Conservation (phyloP, 2,329 filamentous ascomycete genomes). For the Teratosphaeriaceae sp. region DNA sequence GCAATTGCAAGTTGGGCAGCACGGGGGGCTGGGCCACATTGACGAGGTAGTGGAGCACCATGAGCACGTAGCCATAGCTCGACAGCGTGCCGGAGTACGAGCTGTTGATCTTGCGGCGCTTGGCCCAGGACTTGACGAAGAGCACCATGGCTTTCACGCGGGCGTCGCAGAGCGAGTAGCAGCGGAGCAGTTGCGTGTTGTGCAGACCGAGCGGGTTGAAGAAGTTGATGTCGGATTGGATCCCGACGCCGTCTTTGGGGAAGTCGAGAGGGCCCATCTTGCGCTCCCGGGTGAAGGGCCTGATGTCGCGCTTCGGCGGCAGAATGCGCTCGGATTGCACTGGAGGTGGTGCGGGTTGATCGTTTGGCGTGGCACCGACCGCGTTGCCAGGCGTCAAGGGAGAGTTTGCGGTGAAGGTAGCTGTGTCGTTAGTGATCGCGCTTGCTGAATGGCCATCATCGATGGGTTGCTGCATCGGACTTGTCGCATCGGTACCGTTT, state of each 20-base stretch:
- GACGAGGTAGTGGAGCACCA: constrained; percentile 86
- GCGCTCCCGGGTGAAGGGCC: constrained; percentile 41
- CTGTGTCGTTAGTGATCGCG: too few species aligned
- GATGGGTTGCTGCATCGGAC: neutral
- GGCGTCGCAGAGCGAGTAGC: constrained; percentile 72
- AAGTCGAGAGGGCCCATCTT: constrained; percentile 59
- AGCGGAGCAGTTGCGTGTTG: constrained; percentile 75
- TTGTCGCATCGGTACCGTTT: neutral
- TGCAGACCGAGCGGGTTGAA: constrained; percentile 75
- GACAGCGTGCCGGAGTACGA: constrained; percentile 80
- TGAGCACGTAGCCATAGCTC: constrained; percentile 85
- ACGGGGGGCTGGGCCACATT: constrained; percentile 77
- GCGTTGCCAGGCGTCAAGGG: too few species aligned
- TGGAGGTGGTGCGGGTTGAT: too few species aligned
- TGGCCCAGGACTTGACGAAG: constrained; percentile 89
- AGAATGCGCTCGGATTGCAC: neutral
- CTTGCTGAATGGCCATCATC: neutral
- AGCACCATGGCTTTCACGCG: constrained; percentile 72
- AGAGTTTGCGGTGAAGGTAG: too few species aligned
- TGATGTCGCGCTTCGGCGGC: constrained; percentile 9
- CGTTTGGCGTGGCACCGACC: too few species aligned
- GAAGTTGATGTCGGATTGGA: constrained; percentile 90
- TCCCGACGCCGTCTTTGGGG: constrained; percentile 67
- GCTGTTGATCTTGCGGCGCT: constrained; percentile 76
- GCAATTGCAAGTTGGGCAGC: constrained; percentile 70